These are phyloP conservation scores for Rauvolfia tetraphylla DNA, from an alignment of 257 asterid genomes.

Conservation along the genomic window DNA sequence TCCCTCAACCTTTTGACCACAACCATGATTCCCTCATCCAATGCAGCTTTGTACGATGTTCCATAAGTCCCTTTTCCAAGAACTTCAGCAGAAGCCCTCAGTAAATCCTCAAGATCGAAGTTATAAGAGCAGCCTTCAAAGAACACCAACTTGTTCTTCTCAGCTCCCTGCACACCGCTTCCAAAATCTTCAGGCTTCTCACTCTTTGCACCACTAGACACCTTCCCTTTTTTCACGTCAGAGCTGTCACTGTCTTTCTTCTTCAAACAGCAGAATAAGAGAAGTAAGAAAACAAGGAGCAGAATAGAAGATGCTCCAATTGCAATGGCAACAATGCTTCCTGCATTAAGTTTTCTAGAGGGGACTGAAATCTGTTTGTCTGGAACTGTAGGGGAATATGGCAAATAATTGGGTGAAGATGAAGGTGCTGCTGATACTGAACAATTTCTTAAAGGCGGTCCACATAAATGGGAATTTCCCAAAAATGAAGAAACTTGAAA, in stretches of 20 bases:
- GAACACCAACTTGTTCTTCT: conserved; percentile 76
- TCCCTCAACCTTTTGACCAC: conserved; percentile 86
- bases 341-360: conserved; percentile 35
- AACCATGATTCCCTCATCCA: conserved; percentile 72
- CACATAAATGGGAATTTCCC: conserved; percentile 70
- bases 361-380: conserved; percentile 3
- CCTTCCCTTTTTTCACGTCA: conserved; percentile 53
- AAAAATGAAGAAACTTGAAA: conserved; percentile 60
- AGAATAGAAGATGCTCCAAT: conserved; percentile 43
- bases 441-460: conserved; percentile 54
- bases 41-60: conserved; percentile 77
- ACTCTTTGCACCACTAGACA: conserved; percentile 41
- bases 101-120: conserved; percentile 84
- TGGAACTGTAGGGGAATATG: conserved; percentile 20
- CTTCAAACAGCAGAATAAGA: conserved; percentile 47
- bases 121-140: conserved; percentile 63
- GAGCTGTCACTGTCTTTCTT: conserved; percentile 34
- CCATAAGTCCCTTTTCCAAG: conserved; percentile 93
- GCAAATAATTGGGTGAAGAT: conserved; percentile 21
- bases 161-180: conserved; percentile 87
- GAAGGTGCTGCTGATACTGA: conserved; percentile 41
- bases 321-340: conserved; percentile 44
- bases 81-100: conserved; percentile 96
- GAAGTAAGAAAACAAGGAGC: conserved; percentile 26
- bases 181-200: conserved; percentile 85